Percentiles rank a stretch among this genome's conserved stretches.
These are phyloP conservation scores for Saccharomycopsis javanensis DNA, from an alignment of 805 yeast species.

Conservation along the genomic window DNA sequence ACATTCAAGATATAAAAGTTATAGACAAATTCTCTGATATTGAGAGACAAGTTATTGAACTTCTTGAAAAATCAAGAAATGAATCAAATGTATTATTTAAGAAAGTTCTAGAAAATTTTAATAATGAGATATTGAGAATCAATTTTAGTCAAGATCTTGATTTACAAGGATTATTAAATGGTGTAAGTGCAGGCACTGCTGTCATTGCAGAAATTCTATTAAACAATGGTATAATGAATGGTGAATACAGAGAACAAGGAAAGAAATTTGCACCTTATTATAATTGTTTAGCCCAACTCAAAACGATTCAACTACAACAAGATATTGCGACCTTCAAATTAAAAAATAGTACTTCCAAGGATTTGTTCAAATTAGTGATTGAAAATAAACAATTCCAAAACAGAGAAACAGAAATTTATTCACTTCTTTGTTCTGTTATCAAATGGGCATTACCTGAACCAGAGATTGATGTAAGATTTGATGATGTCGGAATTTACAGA, in stretches of 20 bases:
- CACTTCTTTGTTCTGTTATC: not conserved
- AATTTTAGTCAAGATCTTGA: not conserved
- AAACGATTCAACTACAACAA: not conserved
- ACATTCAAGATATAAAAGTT: not conserved
- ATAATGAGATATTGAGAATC: not conserved
- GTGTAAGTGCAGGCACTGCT: not conserved
- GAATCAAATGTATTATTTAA: not conserved
- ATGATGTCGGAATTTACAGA: not conserved
- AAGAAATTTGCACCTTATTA: not conserved
- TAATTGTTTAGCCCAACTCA: not conserved
- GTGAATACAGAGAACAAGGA: not conserved
- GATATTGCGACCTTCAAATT: not conserved
- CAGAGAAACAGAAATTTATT: not conserved
- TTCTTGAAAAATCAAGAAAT: not conserved
- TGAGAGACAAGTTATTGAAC: not conserved
- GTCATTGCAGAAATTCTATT: not conserved
- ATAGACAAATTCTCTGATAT: not conserved
- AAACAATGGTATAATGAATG: not conserved
- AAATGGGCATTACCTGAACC: slow-evolving; percentile 7
- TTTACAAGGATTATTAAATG: not conserved
- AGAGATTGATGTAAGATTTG: not conserved
- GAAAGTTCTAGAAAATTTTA: not conserved
- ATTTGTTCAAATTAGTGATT: not conserved
- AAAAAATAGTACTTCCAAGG: not conserved
- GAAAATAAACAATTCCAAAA: not conserved